Conservation (phyloP, 257 asterid genomes). For the Solanum pimpinellifolium region DNA sequence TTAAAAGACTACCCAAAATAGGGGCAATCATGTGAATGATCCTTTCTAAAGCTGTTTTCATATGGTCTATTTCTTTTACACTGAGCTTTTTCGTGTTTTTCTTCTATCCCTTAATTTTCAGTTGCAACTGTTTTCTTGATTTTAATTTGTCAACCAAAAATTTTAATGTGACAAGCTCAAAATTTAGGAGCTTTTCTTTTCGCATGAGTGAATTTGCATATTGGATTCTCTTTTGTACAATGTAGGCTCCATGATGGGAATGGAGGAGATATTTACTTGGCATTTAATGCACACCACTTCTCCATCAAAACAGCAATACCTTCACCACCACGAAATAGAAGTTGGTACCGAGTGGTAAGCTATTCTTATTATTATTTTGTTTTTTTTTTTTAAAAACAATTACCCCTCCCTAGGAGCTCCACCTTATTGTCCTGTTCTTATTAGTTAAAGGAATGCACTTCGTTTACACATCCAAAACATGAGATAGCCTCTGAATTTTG, state of each 20-base stretch:
- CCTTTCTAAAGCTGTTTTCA: not conserved
- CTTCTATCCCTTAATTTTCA: not conserved
- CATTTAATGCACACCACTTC: conserved; percentile 81
- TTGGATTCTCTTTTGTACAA: not conserved
- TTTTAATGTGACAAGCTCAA: not conserved
- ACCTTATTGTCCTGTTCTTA: not conserved
- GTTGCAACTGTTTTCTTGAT: not conserved
- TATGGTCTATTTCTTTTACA: not conserved
- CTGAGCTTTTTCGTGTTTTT: not conserved
- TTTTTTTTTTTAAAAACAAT: too few species aligned
- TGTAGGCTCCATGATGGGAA: conserved; percentile 72
- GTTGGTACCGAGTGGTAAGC: conserved; percentile 90
- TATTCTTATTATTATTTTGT: not conserved
- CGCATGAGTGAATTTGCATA: not conserved
- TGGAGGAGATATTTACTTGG: conserved; percentile 64
- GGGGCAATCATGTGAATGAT: not conserved
- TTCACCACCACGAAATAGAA: conserved; percentile 45
- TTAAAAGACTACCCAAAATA: not conserved
- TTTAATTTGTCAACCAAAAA: not conserved
- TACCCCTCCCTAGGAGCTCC: not conserved
- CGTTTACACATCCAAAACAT: not conserved
- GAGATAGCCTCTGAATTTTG: not conserved
- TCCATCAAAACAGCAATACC: conserved; percentile 48
- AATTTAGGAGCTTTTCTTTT: not conserved
- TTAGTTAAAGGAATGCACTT: not conserved